Conservation (phyloP, 768 basidiomycete genomes). For the Boletus patriciae region DNA sequence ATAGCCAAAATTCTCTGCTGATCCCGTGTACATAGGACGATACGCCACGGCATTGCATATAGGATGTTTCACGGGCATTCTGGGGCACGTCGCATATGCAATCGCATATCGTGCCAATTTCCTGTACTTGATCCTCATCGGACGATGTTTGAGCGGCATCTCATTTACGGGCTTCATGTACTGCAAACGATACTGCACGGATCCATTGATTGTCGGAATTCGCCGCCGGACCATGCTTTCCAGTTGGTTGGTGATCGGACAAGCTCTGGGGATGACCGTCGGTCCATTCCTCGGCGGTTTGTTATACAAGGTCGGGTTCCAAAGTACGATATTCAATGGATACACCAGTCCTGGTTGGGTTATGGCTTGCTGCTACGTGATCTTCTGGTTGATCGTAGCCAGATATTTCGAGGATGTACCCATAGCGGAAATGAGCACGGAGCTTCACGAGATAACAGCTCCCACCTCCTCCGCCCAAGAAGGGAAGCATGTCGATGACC, state of each 20-base stretch:
- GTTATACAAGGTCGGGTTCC: constrained; percentile 59
- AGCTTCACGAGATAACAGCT: constrained; percentile 11
- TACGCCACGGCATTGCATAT: constrained; percentile 57
- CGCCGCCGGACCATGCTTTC: constrained; percentile 62
- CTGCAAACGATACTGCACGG: constrained; percentile 64
- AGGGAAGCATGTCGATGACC: neutral
- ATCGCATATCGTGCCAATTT: constrained; percentile 57
- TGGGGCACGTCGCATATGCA: constrained; percentile 62
- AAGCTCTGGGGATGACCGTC: constrained; percentile 58
- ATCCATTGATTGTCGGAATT: constrained; percentile 63
- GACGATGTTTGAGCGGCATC: constrained; percentile 63
- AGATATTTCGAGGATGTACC: constrained; percentile 45
- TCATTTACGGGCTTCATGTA: constrained; percentile 69
- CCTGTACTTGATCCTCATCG: constrained; percentile 69
- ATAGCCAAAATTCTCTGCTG: neutral
- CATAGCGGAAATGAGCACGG: constrained; percentile 6
- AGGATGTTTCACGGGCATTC: constrained; percentile 49
- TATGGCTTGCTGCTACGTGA: constrained; percentile 53
- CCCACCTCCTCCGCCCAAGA: neutral
- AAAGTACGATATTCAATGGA: constrained; percentile 59
- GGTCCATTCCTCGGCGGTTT: constrained; percentile 68
- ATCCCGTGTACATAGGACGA: constrained; percentile 40
- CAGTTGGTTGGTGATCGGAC: constrained; percentile 61
- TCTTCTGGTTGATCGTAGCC: constrained; percentile 47
- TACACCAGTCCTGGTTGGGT: constrained; percentile 66